Percentiles rank a stretch among this genome's conserved stretches.
Conservation (phyloP, 495 filamentous ascomycete species). For the Lichenothelia convexa region DNA sequence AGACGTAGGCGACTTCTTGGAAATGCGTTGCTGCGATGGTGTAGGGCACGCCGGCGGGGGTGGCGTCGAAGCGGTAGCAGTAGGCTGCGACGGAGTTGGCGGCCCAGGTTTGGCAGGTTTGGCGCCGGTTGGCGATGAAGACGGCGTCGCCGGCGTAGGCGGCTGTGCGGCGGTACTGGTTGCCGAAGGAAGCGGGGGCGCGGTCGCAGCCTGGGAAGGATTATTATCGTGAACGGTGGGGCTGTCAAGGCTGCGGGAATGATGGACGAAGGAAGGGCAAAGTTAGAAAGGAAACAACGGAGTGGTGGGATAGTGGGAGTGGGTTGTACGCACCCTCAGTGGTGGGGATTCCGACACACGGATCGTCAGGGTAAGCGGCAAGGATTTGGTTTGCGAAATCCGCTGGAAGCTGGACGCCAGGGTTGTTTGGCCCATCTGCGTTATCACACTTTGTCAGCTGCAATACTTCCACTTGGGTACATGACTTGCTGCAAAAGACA, state of each 20-base stretch:
- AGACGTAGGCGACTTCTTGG: slow-evolving; percentile 41
- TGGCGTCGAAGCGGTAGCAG: slow-evolving; percentile 44
- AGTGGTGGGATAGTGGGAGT: slow-evolving; percentile 1
- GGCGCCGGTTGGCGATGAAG: slow-evolving; percentile 38
- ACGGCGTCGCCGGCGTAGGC: slow-evolving; percentile 35
- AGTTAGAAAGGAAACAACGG: no score
- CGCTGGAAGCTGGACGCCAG: no score
- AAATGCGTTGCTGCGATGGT: slow-evolving; percentile 35
- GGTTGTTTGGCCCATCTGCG: no score
- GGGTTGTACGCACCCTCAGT: slow-evolving; percentile 8
- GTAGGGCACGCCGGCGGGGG: slow-evolving; percentile 20
- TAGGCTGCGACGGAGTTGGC: slow-evolving; percentile 29
- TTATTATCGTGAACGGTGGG: no score
- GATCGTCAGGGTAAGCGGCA: slow-evolving; percentile 17
- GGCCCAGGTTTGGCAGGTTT: slow-evolving; percentile 35
- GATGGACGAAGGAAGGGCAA: no score
- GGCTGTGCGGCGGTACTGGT: slow-evolving; percentile 33
- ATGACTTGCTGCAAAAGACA: no score
- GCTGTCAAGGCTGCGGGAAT: no score
- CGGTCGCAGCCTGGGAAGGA: slow-evolving; percentile 1
- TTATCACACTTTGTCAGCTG: no score
- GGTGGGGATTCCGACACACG: slow-evolving; percentile 13
- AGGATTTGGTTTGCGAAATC: no score
- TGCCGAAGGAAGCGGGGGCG: slow-evolving; percentile 19
- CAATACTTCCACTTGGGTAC: no score